Base-by-base conservation (phyloP, 768 basidiomycete species). In the Strobilomyces echinocephalus region DNA sequence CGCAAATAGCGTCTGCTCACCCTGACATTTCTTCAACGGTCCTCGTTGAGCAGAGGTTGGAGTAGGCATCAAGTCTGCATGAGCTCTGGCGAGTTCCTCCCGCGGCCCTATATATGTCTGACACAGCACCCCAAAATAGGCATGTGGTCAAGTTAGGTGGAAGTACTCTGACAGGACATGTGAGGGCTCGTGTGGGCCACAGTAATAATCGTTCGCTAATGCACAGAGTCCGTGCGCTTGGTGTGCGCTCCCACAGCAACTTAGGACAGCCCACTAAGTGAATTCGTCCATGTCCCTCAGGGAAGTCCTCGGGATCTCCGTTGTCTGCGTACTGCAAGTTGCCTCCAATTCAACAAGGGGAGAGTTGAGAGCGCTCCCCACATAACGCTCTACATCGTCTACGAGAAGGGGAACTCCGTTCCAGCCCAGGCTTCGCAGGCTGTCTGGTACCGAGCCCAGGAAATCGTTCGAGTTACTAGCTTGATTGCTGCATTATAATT, bases 221-320 rank as follows among this genome's bases (percentile, higher is more conserved):
- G 34, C 21, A 43, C n/a, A n/a, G n/a, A 30, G 56, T 42, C 55
- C 47, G 2, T 39, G 21, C 12, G 5, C 47, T n/a, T n/a, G 15
- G 20, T 8, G 20, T 20, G 30, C 24, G 11, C 35, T 39, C 43
- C 31, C 16, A n/a, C 14, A 5, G 5, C 20, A 15, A 24, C 31
- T 55, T 28, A 60, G 11, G 87, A 84, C 46, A 86, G 75, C n/a
- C 91, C 91, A 11, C 82, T 74, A 18, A 74, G 69, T 21, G 92
- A 83, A 64, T 90, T 78, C 40, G 82, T 75, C 88, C 88, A 93
- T 15, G 88, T 90, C 47, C 87, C 87, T 93, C 92, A 3, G 84
- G 81, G 61, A 87, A 94, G 69, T 92, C 90, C 15, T 88, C 90
- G 11, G 79, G 65, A 16, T 60, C 62, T 16, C 74, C 76, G 2